Conservation (phyloP, 768 basidiomycete species). For the Tubosaeta sp. region DNA sequence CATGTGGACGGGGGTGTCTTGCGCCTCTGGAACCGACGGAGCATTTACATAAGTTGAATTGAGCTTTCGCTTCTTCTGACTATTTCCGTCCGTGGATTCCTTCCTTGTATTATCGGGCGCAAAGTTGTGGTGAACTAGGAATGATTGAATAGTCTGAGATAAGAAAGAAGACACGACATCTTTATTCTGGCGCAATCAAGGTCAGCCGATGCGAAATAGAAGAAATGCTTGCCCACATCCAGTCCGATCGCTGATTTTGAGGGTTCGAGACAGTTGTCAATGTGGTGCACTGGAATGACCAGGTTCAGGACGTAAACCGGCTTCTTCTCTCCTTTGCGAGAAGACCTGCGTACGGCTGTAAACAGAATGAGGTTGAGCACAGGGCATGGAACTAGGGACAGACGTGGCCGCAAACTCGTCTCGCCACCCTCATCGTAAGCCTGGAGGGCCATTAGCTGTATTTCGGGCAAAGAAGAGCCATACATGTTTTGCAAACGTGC, state of each 20-base stretch:
- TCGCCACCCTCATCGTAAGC: constrained; percentile 66
- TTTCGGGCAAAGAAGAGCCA: constrained; percentile 12
- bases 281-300: constrained; percentile 53
- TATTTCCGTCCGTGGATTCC: constrained; percentile 16
- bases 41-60: constrained; percentile 2
- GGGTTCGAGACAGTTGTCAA: constrained; percentile 84
- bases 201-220: constrained; percentile 9
- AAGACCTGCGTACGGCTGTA: constrained; percentile 62
- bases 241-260: constrained; percentile 64
- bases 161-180: constrained; percentile 53
- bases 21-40: constrained; percentile 1
- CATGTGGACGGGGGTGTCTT: constrained; percentile 12
- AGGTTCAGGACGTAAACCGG: constrained; percentile 84
- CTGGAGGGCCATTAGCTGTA: constrained; percentile 34
- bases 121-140: constrained; percentile 65
- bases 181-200: constrained; percentile 45
- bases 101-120: constrained; percentile 19
- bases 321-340: constrained; percentile 72
- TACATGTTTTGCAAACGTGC: constrained; percentile 75
- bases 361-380: constrained; percentile 9
- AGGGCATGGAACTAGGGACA: constrained; percentile 10
- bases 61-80: constrained; percentile 52
- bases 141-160: constrained; percentile 52
- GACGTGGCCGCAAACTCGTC: constrained; percentile 27
- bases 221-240: constrained; percentile 42